phyloP scores from a whole-genome alignment of 2,329 filamentous ascomycete genomes.

The Biscogniauxia sp. region DNA sequence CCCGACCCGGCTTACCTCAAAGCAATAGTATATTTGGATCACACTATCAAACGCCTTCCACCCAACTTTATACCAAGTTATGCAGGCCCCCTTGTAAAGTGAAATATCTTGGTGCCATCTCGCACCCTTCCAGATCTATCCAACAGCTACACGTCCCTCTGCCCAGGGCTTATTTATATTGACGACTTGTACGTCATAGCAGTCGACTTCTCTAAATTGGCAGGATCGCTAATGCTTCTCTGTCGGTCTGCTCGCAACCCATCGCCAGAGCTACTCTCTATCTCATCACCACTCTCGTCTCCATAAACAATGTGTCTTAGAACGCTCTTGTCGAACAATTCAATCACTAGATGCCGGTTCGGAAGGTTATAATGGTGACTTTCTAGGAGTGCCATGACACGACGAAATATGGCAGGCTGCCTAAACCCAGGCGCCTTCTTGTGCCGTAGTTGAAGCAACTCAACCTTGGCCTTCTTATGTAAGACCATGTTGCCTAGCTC shows the following conservation, averaged over 20 bases:
- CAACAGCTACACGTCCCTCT: neutral
- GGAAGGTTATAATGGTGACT: conserved; percentile 85
- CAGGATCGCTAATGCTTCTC: conserved; percentile 46
- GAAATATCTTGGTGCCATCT: neutral
- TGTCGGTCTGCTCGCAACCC: conserved; percentile 57
- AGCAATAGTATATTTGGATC: neutral
- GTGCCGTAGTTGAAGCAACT: conserved; percentile 74
- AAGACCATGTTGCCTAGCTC: conserved; percentile 93
- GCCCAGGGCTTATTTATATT: conserved; percentile 13
- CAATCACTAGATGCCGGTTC: conserved; percentile 85
- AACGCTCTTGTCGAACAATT: conserved; percentile 90
- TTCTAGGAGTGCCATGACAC: conserved; percentile 81
- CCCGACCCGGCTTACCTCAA: neutral
- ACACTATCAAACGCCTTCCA: neutral
- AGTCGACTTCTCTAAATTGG: conserved; percentile 27
- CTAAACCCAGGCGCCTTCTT: conserved; percentile 73
- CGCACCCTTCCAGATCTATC: neutral
- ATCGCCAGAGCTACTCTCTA: conserved; percentile 44
- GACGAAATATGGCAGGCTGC: conserved; percentile 75
- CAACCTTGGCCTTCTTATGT: conserved; percentile 79
- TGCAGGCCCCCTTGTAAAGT: neutral
- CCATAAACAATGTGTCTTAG: conserved; percentile 81
- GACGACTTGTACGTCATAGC: conserved; percentile 18
- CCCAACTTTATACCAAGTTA: neutral
- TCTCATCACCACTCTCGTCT: conserved; percentile 47